A percentile compares a stretch with the other conserved stretches of the same genome.
These are phyloP conservation scores for Corchorus capsularis DNA, from an alignment of 345 rosid genomes.

Conservation along the genomic window DNA sequence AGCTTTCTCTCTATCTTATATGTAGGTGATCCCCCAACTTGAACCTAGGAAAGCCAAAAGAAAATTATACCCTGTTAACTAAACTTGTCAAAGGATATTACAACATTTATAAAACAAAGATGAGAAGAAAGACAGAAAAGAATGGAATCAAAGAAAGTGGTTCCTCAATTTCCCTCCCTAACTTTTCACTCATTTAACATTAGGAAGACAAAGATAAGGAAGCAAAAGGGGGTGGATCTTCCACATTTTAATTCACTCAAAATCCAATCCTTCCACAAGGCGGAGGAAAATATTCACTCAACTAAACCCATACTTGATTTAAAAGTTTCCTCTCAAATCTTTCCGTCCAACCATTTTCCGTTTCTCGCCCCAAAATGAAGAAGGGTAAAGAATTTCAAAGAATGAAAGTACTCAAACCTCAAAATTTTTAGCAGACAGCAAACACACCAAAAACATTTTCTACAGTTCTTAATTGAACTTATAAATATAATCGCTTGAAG, in stretches of 20 bases:
- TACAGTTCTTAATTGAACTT: not conserved
- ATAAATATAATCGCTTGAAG: not conserved
- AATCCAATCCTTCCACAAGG: not conserved
- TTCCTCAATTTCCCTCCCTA: not conserved
- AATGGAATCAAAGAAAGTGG: not conserved
- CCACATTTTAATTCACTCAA: not conserved
- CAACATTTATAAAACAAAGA: not conserved
- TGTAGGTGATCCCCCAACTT: constrained; percentile 88
- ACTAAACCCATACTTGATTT: not conserved
- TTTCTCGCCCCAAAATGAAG: not conserved
- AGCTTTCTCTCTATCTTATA: constrained; percentile 85
- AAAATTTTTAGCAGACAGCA: not conserved
- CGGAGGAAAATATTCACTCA: not conserved
- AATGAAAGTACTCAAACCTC: not conserved
- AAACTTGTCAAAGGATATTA: constrained; percentile 1
- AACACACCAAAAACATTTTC: not conserved
- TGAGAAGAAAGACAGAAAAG: not conserved
- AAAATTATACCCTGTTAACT: not conserved
- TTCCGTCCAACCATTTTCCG: not conserved
- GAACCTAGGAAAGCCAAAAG: constrained; percentile 52
- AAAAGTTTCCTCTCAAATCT: not conserved
- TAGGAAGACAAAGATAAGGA: not conserved
- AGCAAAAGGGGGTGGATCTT: not conserved
- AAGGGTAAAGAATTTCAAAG: not conserved
- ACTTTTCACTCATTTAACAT: not conserved